Evolutionary conservation across 441 rosid genomes (phyloP), one percentile per base, ranked within the genome.

Genomic region (Pelargonium citronellum): DNA sequence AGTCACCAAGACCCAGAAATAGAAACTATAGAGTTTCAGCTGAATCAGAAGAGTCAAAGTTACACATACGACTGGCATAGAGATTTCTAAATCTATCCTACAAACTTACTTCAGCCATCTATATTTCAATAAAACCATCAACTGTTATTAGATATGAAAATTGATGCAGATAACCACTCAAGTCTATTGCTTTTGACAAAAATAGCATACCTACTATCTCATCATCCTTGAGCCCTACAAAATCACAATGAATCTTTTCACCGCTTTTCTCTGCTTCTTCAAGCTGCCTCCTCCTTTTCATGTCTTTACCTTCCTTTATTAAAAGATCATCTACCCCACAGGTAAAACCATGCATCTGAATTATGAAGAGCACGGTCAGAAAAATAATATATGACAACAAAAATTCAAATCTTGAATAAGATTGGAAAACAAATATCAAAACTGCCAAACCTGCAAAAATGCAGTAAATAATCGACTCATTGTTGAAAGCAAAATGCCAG

Each of bases 241-340:
- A 84, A 70, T 87, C 84, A 58, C 88, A 86, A 75, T 92, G 96
- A 74, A 89, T 88, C 67, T 70, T 81, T 81, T 86, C 90, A 69
- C 96, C 98, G 76, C 82, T 84, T 68, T 71, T 68, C 80, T 87
- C 91, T 79, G 92, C 87, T 69, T 77, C 79, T 81, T 89, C 87
- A 74, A 95, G 98, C 73, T 86, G 92, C 67, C 80, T 83, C 74
- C 83, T 82, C 83, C 99, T 87, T 82, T 79, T 82, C 71, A 67
- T 75, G 72, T 95, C 99, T 70, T 83, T 83, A 66, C 78, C 83
- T 82, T 86, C 82, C 78, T 79, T 71, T 69, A 95, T 81, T 80
- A 95, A 83, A 73, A 95, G 96, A 82, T 95, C 99, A 80, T 95
- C 98, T 66, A 95, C 92, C 71, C 99, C 99, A 83, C 99, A 95